A percentile compares a stretch with the other conserved stretches of the same genome.
These are phyloP conservation scores for Boechera retrofracta DNA, from an alignment of 345 rosid species.

Conservation along the genomic window DNA sequence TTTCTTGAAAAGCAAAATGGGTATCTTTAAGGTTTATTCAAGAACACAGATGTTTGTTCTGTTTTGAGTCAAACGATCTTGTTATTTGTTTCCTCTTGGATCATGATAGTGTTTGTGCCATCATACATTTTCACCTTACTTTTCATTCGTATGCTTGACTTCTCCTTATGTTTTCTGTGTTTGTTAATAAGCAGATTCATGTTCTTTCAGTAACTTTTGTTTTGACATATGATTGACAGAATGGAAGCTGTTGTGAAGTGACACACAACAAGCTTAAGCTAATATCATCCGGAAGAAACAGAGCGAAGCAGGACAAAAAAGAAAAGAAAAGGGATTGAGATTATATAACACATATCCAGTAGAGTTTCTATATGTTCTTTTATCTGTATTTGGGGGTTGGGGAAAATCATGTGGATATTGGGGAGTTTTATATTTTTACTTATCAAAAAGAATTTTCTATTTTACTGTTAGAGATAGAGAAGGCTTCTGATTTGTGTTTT, in stretches of 20 bases:
- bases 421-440: constrained; percentile 8
- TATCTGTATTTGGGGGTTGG: constrained; percentile 2
- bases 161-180: background rate
- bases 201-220: constrained; percentile 7
- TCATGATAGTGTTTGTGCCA: background rate
- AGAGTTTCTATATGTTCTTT: constrained; percentile 26
- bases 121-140: background rate
- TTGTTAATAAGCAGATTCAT: background rate
- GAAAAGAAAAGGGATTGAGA: background rate
- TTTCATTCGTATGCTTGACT: background rate
- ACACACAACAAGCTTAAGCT: background rate
- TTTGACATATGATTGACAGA: constrained; percentile 16
- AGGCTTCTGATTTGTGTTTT: constrained; percentile 14
- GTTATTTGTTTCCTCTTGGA: background rate
- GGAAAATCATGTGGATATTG: constrained; percentile 29
- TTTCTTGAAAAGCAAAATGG: background rate
- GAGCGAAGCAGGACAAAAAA: constrained; percentile 11
- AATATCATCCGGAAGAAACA: background rate
- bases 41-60: background rate
- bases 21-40: background rate
- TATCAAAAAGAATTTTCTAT: background rate
- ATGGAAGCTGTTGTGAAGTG: constrained; percentile 39
- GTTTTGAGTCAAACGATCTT: background rate
- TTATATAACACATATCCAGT: constrained; percentile 13
- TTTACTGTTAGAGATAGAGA: constrained; percentile 31